These are phyloP conservation scores for Singerocomus inundabilis DNA, from an alignment of 1,284 basidiomycete genomes.

Conservation along the genomic window DNA sequence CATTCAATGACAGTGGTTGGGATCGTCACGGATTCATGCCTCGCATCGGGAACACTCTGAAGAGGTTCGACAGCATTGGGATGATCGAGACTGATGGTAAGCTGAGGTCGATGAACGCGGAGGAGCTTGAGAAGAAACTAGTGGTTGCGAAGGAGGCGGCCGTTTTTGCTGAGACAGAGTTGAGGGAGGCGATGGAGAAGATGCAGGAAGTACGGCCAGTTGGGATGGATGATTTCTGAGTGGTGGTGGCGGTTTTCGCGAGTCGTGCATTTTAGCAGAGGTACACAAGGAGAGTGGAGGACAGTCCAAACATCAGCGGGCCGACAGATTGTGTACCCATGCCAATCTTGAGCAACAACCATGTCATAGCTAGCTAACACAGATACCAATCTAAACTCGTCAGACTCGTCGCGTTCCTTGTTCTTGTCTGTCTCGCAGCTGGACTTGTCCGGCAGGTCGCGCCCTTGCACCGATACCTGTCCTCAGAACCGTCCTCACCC, in stretches of 20 bases:
- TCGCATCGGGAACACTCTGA: slow-evolving; percentile 60
- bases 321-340: too few species aligned
- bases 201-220: slow-evolving; percentile 55
- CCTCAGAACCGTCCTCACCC: not conserved
- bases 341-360: slow-evolving; percentile 4
- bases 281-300: too few species aligned
- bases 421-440: slow-evolving; percentile 22
- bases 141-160: slow-evolving; percentile 66
- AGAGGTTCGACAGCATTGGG: slow-evolving; percentile 66
- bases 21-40: slow-evolving; percentile 65
- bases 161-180: slow-evolving; percentile 66
- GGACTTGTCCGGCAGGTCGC: slow-evolving; percentile 11
- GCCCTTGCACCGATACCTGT: not conserved
- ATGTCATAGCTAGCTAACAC: slow-evolving; percentile 25
- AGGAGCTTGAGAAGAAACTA: slow-evolving; percentile 73
- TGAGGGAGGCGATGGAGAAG: slow-evolving; percentile 69
- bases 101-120: slow-evolving; percentile 54
- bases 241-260: not conserved
- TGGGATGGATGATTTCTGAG: slow-evolving; percentile 36
- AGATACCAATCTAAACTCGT: slow-evolving; percentile 13
- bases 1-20: slow-evolving; percentile 85
- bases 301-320: too few species aligned
- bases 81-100: slow-evolving; percentile 47
- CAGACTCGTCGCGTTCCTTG: slow-evolving; percentile 18
- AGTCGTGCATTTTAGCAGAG: slow-evolving; percentile 2